phyloP scores from a whole-genome alignment of 1,139 yeast genomes.

The Hemisphaericaspora lyxosophila region DNA sequence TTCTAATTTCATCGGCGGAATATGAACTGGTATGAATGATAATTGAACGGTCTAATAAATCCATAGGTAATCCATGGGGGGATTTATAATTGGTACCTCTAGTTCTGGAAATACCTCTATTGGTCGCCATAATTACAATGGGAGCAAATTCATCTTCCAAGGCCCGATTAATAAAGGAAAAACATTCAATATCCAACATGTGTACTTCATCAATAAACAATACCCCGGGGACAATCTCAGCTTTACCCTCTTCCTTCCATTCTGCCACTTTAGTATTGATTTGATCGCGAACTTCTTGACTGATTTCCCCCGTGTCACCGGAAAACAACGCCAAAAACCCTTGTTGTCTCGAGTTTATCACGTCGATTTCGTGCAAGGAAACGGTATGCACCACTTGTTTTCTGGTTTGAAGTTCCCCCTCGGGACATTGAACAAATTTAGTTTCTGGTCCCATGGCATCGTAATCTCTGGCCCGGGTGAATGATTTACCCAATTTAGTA shows the following conservation, averaged over 20 bases:
- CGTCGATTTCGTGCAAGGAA: slow-evolving; percentile 95
- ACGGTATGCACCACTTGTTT: slow-evolving; percentile 96
- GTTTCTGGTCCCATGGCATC: slow-evolving; percentile 99
- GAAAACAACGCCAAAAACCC: slow-evolving; percentile 95
- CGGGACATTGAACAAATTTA: slow-evolving; percentile 96
- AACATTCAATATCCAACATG: slow-evolving; percentile 97
- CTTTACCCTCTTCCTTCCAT: slow-evolving; percentile 99
- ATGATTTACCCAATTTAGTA: slow-evolving; percentile 91
- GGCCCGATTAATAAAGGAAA: slow-evolving; percentile 93
- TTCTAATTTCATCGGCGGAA: slow-evolving; percentile 76
- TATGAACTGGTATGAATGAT: slow-evolving; percentile 85
- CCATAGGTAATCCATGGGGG: slow-evolving; percentile 96
- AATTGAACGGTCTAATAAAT: slow-evolving; percentile 88
- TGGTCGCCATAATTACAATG: slow-evolving; percentile 97
- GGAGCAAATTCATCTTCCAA: slow-evolving; percentile 97
- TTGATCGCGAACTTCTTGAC: slow-evolving; percentile 95
- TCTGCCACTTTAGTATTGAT: slow-evolving; percentile 96
- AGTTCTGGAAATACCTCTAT: slow-evolving; percentile 88
- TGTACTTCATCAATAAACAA: slow-evolving; percentile 97
- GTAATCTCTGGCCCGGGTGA: slow-evolving; percentile 93
- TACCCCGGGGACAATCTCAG: slow-evolving; percentile 98
- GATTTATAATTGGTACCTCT: slow-evolving; percentile 93
- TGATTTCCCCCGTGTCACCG: slow-evolving; percentile 97
- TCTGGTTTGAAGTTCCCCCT: slow-evolving; percentile 95
- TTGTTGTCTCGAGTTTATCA: slow-evolving; percentile 95